Evolutionary conservation across 371 early-diverging fungal species (phyloP).

Genomic region (Rhizopus microsporus): DNA sequence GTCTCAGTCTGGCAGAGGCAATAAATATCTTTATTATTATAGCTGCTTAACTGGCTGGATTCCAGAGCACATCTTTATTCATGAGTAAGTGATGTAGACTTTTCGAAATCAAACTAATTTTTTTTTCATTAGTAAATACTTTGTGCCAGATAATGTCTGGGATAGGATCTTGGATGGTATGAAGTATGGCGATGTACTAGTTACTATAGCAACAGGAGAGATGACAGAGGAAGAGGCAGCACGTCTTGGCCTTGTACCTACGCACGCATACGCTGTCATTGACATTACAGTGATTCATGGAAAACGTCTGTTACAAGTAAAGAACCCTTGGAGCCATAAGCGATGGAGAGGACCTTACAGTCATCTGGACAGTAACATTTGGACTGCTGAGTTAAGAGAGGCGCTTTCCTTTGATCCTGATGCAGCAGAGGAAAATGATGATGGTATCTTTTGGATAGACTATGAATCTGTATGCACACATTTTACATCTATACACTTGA

Average conservation of each 20-base stretch:
- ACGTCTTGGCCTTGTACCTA: conserved; percentile 76
- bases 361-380: conserved; percentile 66
- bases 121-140: conserved; percentile 42
- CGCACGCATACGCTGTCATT: conserved; percentile 90
- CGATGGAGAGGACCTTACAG: conserved; percentile 86
- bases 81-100: conserved; percentile 50
- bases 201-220: conserved; percentile 72
- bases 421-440: conserved; percentile 64
- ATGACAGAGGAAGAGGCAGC: conserved; percentile 72
- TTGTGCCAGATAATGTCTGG: conserved; percentile 74
- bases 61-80: conserved; percentile 87
- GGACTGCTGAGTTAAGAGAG: conserved; percentile 71
- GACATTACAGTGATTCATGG: conserved; percentile 41
- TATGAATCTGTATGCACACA: conserved; percentile 75
- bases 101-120: not conserved
- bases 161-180: conserved; percentile 68
- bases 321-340: conserved; percentile 92
- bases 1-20: not conserved
- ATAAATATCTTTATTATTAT: conserved; percentile 4
- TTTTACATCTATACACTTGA: conserved; percentile 86
- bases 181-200: conserved; percentile 65
- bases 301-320: conserved; percentile 59
- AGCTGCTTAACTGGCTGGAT: conserved; percentile 90
- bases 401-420: conserved; percentile 73
- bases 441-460: conserved; percentile 89